A percentile compares a stretch with the other conserved stretches of the same genome.
Evolutionary conservation across 78 protist species (phyloP).

Genomic region (Salpingoeca rosetta): DNA sequence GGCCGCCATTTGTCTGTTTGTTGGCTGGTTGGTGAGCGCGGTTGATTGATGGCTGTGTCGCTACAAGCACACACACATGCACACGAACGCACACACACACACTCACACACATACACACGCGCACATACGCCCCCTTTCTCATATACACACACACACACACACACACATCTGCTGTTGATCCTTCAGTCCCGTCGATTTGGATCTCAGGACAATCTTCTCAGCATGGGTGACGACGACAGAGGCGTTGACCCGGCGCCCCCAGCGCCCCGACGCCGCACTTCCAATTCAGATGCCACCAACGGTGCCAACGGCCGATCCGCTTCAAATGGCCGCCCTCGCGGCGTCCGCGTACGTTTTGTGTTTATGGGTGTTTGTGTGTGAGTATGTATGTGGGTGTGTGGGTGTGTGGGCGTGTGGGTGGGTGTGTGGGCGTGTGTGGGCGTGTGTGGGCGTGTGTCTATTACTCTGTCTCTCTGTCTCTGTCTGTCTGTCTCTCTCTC

Average conservation of each 20-base stretch:
- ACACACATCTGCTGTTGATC: neutral
- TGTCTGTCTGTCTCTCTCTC: too few relatives aligned
- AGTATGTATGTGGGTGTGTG: too few relatives aligned
- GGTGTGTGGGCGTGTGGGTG: too few relatives aligned
- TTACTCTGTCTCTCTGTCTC: too few relatives aligned
- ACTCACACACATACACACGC: slow-evolving; percentile 7
- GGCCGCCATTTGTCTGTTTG: neutral
- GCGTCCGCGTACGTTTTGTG: too few relatives aligned
- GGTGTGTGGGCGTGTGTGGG: too few relatives aligned
- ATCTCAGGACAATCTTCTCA: neutral
- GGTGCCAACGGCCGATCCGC: neutral
- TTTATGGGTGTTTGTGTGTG: too few relatives aligned
- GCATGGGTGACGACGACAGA: neutral
- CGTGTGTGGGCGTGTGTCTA: too few relatives aligned
- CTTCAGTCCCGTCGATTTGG: neutral
- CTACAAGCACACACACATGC: neutral
- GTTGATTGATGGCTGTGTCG: neutral
- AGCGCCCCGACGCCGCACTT: neutral
- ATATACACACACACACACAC: neutral
- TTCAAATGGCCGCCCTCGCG: too few relatives aligned
- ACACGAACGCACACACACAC: slow-evolving; percentile 10
- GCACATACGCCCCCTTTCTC: neutral
- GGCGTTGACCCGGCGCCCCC: neutral
- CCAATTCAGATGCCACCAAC: neutral
- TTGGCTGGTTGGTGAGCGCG: neutral